Percentiles rank a stretch among this genome's conserved stretches.
These are phyloP conservation scores for Didymella pomorum DNA, from an alignment of 2,329 filamentous ascomycete species.

Conservation along the genomic window DNA sequence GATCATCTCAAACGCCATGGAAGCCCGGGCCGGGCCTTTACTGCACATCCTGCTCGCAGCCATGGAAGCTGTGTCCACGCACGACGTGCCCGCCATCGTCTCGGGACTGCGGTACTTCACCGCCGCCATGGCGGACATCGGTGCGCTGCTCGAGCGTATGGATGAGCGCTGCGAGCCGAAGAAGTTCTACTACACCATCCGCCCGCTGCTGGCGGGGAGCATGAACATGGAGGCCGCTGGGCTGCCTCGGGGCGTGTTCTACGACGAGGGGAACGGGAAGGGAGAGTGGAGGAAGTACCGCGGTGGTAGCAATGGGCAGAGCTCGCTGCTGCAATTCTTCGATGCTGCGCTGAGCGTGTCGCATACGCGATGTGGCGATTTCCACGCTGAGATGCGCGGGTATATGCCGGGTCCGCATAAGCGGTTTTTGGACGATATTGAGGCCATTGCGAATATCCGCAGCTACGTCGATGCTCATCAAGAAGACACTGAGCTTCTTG, in stretches of 20 bases:
- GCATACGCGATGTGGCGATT: slow-evolving; percentile 53
- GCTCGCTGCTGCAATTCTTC: slow-evolving; percentile 63
- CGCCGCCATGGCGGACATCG: slow-evolving; percentile 53
- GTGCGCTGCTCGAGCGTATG: slow-evolving; percentile 57
- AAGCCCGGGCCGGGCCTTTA: slow-evolving; percentile 58
- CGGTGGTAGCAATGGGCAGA: slow-evolving; percentile 64
- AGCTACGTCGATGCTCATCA: slow-evolving; percentile 51
- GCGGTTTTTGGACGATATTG: slow-evolving; percentile 59
- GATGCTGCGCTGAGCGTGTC: slow-evolving; percentile 62
- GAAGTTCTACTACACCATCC: slow-evolving; percentile 62
- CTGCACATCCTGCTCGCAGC: slow-evolving; percentile 58
- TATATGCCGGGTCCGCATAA: slow-evolving; percentile 64
- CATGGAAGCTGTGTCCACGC: slow-evolving; percentile 54
- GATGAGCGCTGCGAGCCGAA: slow-evolving; percentile 59
- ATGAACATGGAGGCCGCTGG: slow-evolving; percentile 63
- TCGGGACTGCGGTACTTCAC: slow-evolving; percentile 52
- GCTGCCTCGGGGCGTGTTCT: slow-evolving; percentile 61
- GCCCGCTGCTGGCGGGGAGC: slow-evolving; percentile 61
- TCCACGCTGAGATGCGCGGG: slow-evolving; percentile 58
- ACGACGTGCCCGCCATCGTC: slow-evolving; percentile 51
- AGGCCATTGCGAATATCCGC: slow-evolving; percentile 56
- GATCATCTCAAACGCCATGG: slow-evolving; percentile 61
- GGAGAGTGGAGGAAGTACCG: slow-evolving; percentile 61
- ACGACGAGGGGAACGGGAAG: slow-evolving; percentile 58
- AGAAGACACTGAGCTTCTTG: slow-evolving; percentile 46